A percentile compares a stretch with the other conserved stretches of the same genome.
Conservation (phyloP, 139 green algal species). For the Eudorina sp. region DNA sequence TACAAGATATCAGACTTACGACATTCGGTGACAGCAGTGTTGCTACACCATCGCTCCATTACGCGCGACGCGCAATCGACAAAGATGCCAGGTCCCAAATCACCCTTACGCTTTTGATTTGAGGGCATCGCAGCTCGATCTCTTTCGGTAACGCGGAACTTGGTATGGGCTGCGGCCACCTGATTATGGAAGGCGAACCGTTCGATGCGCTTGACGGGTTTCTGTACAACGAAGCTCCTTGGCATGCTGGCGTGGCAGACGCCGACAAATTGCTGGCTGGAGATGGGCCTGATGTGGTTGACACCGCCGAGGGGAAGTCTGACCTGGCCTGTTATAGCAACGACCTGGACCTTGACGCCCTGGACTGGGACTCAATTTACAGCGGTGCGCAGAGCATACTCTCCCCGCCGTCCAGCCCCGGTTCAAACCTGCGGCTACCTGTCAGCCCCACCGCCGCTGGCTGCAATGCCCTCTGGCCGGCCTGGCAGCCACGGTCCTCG, state of each 20-base stretch:
- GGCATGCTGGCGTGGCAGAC: not conserved
- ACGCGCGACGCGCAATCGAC: too few relatives aligned
- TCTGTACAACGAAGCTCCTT: not conserved
- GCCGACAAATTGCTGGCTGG: slow-evolving; percentile 4
- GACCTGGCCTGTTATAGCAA: not conserved
- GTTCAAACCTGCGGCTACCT: not conserved
- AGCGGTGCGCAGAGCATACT: not conserved
- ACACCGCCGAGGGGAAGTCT: not conserved
- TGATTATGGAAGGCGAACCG: not conserved
- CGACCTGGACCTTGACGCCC: not conserved
- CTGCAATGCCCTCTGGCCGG: not conserved
- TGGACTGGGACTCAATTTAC: slow-evolving; percentile 3
- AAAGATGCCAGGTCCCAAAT: too few relatives aligned
- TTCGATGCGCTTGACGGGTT: not conserved
- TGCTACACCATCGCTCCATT: too few relatives aligned
- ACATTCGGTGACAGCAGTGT: too few relatives aligned
- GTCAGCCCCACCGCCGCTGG: not conserved
- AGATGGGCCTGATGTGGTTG: not conserved
- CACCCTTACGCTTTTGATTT: too few relatives aligned
- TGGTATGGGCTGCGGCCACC: not conserved
- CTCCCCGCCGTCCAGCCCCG: not conserved
- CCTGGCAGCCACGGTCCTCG: not conserved
- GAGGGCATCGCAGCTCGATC: too few relatives aligned
- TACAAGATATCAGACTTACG: too few relatives aligned
- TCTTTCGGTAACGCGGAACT: too few relatives aligned